phyloP scores from a whole-genome alignment of 192 early-diverging fungal genomes.

The Umbelopsis vinacea region DNA sequence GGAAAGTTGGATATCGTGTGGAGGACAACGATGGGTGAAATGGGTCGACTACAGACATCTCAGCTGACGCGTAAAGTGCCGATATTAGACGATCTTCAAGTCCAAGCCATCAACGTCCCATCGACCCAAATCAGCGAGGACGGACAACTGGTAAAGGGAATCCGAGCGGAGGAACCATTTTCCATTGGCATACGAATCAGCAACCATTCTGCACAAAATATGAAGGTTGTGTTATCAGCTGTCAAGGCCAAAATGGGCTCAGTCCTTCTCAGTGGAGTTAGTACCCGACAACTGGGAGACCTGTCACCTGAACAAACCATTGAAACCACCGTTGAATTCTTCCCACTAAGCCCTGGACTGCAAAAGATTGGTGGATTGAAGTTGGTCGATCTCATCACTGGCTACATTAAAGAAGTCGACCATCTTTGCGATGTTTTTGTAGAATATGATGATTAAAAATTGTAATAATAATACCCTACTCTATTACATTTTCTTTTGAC shows the following conservation, averaged over 20 bases:
- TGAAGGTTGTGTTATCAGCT: slow-evolving; percentile 66
- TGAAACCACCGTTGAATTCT: slow-evolving; percentile 77
- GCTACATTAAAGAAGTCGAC: slow-evolving; percentile 79
- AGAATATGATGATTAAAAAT: slow-evolving; percentile 18
- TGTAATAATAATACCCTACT: slow-evolving; percentile 13
- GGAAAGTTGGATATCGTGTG: slow-evolving; percentile 97
- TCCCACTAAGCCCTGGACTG: slow-evolving; percentile 81
- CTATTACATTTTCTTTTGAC: neutral
- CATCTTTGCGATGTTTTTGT: slow-evolving; percentile 79
- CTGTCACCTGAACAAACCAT: slow-evolving; percentile 60
- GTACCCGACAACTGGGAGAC: slow-evolving; percentile 63
- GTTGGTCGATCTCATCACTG: slow-evolving; percentile 70
- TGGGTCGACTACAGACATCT: slow-evolving; percentile 90
- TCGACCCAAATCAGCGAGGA: neutral
- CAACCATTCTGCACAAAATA: slow-evolving; percentile 54
- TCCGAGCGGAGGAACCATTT: slow-evolving; percentile 70
- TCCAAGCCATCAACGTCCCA: slow-evolving; percentile 56
- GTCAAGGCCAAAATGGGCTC: slow-evolving; percentile 80
- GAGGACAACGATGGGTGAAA: slow-evolving; percentile 87
- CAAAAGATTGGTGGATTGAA: slow-evolving; percentile 84
- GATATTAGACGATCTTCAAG: slow-evolving; percentile 69
- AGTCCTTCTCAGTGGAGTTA: slow-evolving; percentile 67
- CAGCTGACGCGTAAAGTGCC: slow-evolving; percentile 87
- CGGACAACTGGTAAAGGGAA: slow-evolving; percentile 8
- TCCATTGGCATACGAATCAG: slow-evolving; percentile 60